Evolutionary conservation across 148 eudicot species (phyloP), one percentile per base, ranked within the genome.

Genomic region (Rhododendron molle): DNA sequence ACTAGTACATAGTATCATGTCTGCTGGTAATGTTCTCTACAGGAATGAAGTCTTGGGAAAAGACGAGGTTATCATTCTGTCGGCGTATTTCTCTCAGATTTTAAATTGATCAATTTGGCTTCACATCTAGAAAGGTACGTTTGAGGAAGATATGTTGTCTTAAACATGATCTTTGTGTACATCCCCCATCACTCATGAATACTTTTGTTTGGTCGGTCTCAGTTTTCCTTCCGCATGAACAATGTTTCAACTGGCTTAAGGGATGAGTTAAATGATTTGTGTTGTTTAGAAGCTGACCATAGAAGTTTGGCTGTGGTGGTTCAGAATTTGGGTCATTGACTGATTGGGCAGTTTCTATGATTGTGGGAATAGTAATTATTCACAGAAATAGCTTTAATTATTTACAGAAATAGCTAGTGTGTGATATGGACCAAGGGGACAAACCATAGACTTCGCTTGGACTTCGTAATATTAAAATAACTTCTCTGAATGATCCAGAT

Each of bases 41-140:
- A 95, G 98, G 98, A 93, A 92, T 88, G 93, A 93, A 83, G 94
- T 91, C 60, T 52, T 40, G 72, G 89, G 62, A n/a, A 85, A 88
- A 86, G 91, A 92, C 38, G 92, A 90, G 84, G 84, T 85, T 40
- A 83, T 92, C 79, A 87, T 91, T 82, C 85, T 95, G 78, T 91
- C 93, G 5, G 88, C 93, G 10, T 94, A 91, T 89, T 95, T 92
- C 89, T 87, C 93, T 54, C 93, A 90, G 86, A 87, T 91, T 32
- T 86, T 32, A 28, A 30, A 88, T 38, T 87, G 89, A 82, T 86
- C 56, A 38, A 28, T 43, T 77, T 76, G 76, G 82, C 28, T 46
- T 43, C 76, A 47, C 83, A 79, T 85, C 83, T 44, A 46, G 32
- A 32, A 50, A 80, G 40, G 81, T 71, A 71, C 7, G 76, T 30